Base-by-base conservation (phyloP, 2,329 filamentous ascomycete species). In the Colletotrichum sp. region DNA sequence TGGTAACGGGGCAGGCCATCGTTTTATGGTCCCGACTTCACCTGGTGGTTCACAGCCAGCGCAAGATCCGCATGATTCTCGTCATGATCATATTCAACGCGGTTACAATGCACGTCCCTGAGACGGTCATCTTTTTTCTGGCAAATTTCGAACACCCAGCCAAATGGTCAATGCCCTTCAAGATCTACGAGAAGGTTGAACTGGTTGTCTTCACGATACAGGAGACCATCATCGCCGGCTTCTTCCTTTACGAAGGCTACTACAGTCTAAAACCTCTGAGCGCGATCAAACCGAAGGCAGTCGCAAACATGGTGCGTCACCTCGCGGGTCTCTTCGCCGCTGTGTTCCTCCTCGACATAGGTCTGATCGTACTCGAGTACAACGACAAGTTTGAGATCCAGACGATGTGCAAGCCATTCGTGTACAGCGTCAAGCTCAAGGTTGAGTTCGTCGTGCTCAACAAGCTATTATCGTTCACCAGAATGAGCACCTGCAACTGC, bases 1-100 rank as follows among this genome's bases (percentile, higher is more conserved):
- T 93, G 90, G 88, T 93, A 0, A 91, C 91, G 2, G 92, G 91
- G 1, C 90, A 93, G 80, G 88, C 89, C 0, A 78, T 93, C 15
- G 91, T 93, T 2, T 84, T 93, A 2, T 93, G 91, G 84, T 93
- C 91, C 1, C 87, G 92, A 8, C 86, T 93, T 1, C 91, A 93
- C 79, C 85, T 93, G 2, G 86, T 93, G 13, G 83, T 91, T 5
- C 87, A 87, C 18, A 89, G 91, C 84, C 68, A 86, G 8, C 81
- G 82, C 3, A 81, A 88, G 5, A 84, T 93, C 1, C 86, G 85
- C 6, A 84, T 85, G 13, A 87, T 91, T 0, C 83, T 92, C 1
- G 85, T 80, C 69, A 91, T 93, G 88, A 93, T 94, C 74, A 86
- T 92, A 52, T 79, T 86, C 75, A 88, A 92, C 78, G 86, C 85